A percentile compares a stretch with the other conserved stretches of the same genome.
Evolutionary conservation across 169 alveolate genomes (phyloP).

Genomic region (Cryptosporidium viatorum): DNA sequence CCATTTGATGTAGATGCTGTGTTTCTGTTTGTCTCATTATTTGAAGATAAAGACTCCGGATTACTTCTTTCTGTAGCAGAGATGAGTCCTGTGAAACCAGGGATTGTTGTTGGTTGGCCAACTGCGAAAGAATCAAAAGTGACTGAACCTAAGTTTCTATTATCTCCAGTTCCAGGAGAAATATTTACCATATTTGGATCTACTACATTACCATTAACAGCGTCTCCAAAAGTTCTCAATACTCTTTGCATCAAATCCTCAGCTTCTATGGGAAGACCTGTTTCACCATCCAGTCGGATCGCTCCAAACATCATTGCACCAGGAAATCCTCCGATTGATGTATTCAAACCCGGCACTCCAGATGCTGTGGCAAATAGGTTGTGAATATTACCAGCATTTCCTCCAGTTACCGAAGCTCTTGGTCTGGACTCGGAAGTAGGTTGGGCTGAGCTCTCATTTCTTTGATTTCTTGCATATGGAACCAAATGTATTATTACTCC

Average conservation of each 20-base stretch:
- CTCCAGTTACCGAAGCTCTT: neutral
- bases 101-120: slow-evolving; percentile 13
- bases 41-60: neutral
- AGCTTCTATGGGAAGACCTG: slow-evolving; percentile 27
- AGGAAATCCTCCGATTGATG: slow-evolving; percentile 53
- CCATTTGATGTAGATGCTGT: neutral
- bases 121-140: neutral
- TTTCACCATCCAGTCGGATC: slow-evolving; percentile 44
- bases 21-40: neutral
- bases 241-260: slow-evolving; percentile 73
- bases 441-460: slow-evolving; percentile 1
- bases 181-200: neutral
- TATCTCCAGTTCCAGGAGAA: slow-evolving; percentile 1
- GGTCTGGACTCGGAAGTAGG: slow-evolving; percentile 2
- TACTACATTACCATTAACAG: neutral
- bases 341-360: slow-evolving; percentile 4
- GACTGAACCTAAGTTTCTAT: neutral
- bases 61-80: slow-evolving; percentile 1
- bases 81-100: slow-evolving; percentile 17
- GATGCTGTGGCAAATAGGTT: slow-evolving; percentile 7
- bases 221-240: slow-evolving; percentile 65
- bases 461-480: slow-evolving; percentile 49
- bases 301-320: slow-evolving; percentile 77
- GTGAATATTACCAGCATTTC: slow-evolving; percentile 1
- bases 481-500: slow-evolving; percentile 62